A percentile compares a stretch with the other conserved stretches of the same genome.
These are phyloP conservation scores for Didymella pinodella DNA, from an alignment of 2,329 filamentous ascomycete genomes.

Conservation along the genomic window DNA sequence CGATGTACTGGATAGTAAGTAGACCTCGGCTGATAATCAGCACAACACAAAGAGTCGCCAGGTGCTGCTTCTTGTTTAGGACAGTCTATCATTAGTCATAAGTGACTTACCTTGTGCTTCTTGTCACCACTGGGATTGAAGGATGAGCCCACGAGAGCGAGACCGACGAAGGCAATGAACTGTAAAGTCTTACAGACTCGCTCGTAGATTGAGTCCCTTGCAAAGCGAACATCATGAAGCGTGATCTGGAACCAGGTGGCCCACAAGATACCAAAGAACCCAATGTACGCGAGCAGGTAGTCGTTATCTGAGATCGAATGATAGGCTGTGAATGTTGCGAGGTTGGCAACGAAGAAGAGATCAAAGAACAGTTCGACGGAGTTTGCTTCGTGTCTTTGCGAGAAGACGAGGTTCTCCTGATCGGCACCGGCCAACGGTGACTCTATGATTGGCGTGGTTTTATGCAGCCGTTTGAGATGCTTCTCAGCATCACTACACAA, in stretches of 20 bases:
- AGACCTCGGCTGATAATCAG: slow-evolving; percentile 46
- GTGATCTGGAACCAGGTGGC: slow-evolving; percentile 51
- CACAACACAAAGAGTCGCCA: slow-evolving; percentile 47
- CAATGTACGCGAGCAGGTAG: slow-evolving; percentile 48
- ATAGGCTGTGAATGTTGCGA: slow-evolving; percentile 52
- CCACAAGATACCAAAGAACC: slow-evolving; percentile 52
- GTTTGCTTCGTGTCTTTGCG: slow-evolving; percentile 51
- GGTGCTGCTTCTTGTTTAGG: slow-evolving; percentile 37
- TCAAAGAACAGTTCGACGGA: slow-evolving; percentile 51
- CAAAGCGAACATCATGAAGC: slow-evolving; percentile 52
- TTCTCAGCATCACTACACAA: slow-evolving; percentile 44
- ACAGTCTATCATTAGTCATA: neutral
- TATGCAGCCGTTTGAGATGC: slow-evolving; percentile 47
- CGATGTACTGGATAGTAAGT: slow-evolving; percentile 44
- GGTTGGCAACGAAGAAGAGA: slow-evolving; percentile 46
- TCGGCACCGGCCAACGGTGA: slow-evolving; percentile 49
- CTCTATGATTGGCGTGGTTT: slow-evolving; percentile 46
- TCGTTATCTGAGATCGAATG: slow-evolving; percentile 48
- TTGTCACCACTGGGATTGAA: slow-evolving; percentile 43
- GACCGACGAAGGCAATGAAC: slow-evolving; percentile 49
- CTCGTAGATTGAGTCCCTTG: slow-evolving; percentile 50
- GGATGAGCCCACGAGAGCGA: slow-evolving; percentile 47
- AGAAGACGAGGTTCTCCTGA: slow-evolving; percentile 47
- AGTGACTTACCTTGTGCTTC: slow-evolving; percentile 39
- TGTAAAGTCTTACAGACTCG: slow-evolving; percentile 49